Evolutionary conservation across 1,139 yeast species (phyloP), one percentile per base, ranked within the genome.

Genomic region (Kodamaea sp.): DNA sequence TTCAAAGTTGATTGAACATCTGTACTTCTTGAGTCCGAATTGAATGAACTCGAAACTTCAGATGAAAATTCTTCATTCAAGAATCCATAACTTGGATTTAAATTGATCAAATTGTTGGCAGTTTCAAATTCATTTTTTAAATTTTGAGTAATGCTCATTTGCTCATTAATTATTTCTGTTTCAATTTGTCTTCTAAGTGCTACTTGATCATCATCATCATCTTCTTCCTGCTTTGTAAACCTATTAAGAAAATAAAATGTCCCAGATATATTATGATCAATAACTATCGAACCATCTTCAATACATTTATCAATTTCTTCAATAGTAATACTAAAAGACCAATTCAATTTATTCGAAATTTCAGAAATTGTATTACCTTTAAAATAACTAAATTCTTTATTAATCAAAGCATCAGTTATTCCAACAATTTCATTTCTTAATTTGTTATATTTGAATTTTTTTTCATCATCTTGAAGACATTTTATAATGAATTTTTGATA

Each of bases 301-400:
- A 84, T 74, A 22, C 85, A 80, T 42, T 71, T 65, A 39, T 78
- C 79, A 11, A 87, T 59, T 47, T 86, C 87, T 53, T 86, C 94
- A 10, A 67, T 68, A 2, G 90, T 74, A 11, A 87, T 79, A 26
- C 79, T 76, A 32, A 81, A 69, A 11, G 90, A 80, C 90, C 94
- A 86, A 33, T 61, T 62, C 39, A 70, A 66, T 29, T 58, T 49
- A 34, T 57, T 63, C 6, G 72, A 62, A 7, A 71, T 59, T 39
- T 70, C 69, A 2, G 73, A 60, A 2, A 67, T 55, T 1, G 73
- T 64, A 35, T 51, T 56, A 1, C 76, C 76, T 24, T 47, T 55
- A 49, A 64, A 67, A 38, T 49, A 54, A 11, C 47, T 43, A 33
- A 48, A 58, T 25, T 55, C 55, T 20, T 55, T 53, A 20, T 52